phyloP scores from a whole-genome alignment of 2,329 filamentous ascomycete species.

The Botrytis squamosa region DNA sequence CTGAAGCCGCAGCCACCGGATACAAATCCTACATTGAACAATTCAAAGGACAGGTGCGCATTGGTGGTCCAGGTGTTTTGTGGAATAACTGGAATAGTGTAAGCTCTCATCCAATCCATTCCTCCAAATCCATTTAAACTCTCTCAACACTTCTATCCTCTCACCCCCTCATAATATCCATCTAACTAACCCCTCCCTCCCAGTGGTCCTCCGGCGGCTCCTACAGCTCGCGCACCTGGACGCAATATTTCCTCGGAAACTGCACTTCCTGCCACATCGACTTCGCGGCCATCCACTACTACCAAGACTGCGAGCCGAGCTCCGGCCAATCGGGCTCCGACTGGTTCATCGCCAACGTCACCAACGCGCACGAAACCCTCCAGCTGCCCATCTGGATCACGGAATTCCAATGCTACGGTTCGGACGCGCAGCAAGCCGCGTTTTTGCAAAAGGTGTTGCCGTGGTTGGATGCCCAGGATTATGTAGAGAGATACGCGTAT shows the following conservation, averaged over 20 bases:
- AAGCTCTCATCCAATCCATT: neutral
- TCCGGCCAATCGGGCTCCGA: slow-evolving; percentile 35
- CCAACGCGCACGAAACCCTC: slow-evolving; percentile 40
- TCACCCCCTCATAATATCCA: too few relatives aligned
- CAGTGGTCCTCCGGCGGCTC: slow-evolving; percentile 35
- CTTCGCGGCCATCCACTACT: slow-evolving; percentile 48
- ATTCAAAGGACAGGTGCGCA: slow-evolving; percentile 42
- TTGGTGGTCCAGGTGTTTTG: slow-evolving; percentile 45
- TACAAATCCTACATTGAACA: slow-evolving; percentile 45
- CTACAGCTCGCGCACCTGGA: slow-evolving; percentile 44
- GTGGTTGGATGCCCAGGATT: slow-evolving; percentile 44
- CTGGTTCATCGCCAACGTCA: slow-evolving; percentile 46
- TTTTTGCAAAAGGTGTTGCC: slow-evolving; percentile 45
- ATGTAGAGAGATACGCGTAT: slow-evolving; percentile 44
- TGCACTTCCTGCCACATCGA: slow-evolving; percentile 46
- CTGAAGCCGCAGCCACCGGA: slow-evolving; percentile 41
- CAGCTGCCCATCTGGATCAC: slow-evolving; percentile 45
- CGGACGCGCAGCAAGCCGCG: slow-evolving; percentile 37
- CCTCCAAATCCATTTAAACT: too few relatives aligned
- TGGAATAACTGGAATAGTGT: slow-evolving; percentile 34
- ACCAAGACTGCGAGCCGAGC: slow-evolving; percentile 39
- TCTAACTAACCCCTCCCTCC: slow-evolving; percentile 34
- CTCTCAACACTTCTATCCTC: neutral
- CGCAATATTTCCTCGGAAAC: slow-evolving; percentile 43
- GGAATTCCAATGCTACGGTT: slow-evolving; percentile 43